These are phyloP conservation scores for Mucuna pruriens DNA, from an alignment of 306 rosid species.

Conservation along the genomic window DNA sequence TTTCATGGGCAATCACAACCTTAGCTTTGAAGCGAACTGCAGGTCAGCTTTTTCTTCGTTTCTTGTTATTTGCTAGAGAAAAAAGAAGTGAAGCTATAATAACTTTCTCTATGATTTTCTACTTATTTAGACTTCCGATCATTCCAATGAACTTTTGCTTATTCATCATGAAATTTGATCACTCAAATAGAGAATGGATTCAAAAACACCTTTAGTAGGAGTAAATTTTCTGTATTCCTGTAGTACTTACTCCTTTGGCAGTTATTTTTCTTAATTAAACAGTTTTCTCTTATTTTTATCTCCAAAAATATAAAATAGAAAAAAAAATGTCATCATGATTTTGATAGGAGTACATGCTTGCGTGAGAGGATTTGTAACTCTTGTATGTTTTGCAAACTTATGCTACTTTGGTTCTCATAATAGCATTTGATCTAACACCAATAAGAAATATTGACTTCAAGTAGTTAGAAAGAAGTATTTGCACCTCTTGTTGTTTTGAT, in stretches of 20 bases:
- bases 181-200: neutral
- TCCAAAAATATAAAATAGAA: neutral
- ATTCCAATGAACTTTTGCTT: neutral
- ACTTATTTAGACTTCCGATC: constrained; percentile 26
- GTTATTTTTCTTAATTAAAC: neutral
- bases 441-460: neutral
- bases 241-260: neutral
- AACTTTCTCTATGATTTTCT: constrained; percentile 8
- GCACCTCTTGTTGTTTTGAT: constrained; percentile 3
- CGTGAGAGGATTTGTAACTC: neutral
- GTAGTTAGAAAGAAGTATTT: neutral
- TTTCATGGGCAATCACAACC: constrained; percentile 73
- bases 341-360: neutral
- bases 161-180: constrained; percentile 17
- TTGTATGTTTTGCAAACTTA: neutral
- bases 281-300: neutral
- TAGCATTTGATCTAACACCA: constrained; percentile 5
- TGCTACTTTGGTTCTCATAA: too few relatives aligned
- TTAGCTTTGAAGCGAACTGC: constrained; percentile 64
- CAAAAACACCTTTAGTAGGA: constrained; percentile 4
- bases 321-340: neutral
- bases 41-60: constrained; percentile 50
- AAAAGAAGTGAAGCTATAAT: constrained; percentile 17
- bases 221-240: neutral
- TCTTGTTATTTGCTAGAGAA: constrained; percentile 25